phyloP scores from a whole-genome alignment of 1,284 basidiomycete species.

The Cystobasidium slooffiae region DNA sequence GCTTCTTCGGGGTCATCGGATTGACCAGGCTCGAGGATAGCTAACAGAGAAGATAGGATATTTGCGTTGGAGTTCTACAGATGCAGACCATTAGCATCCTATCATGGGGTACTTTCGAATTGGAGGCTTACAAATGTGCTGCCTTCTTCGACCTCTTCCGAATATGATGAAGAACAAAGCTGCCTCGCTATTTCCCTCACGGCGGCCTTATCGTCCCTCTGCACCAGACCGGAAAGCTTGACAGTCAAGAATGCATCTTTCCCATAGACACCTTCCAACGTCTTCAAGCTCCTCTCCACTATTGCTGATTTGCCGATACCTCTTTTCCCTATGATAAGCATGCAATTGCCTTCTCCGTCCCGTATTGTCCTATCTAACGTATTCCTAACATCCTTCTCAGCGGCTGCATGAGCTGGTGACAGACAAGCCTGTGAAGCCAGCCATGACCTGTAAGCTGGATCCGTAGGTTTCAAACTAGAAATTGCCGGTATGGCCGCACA shows the following conservation, averaged over 20 bases:
- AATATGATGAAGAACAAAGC: conserved; percentile 63
- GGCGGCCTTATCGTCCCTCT: conserved; percentile 83
- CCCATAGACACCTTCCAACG: conserved; percentile 45
- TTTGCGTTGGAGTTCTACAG: conserved; percentile 51
- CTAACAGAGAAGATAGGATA: conserved; percentile 50
- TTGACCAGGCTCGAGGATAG: conserved; percentile 49
- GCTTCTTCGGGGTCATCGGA: conserved; percentile 36
- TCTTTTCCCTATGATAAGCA: conserved; percentile 51
- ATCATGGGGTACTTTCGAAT: conserved; percentile 44
- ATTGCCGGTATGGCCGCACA: background rate
- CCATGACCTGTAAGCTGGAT: conserved; percentile 22
- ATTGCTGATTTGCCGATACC: conserved; percentile 53
- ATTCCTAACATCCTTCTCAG: conserved; percentile 45
- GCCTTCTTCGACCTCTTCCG: conserved; percentile 59
- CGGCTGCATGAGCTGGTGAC: conserved; percentile 20
- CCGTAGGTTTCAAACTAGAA: background rate
- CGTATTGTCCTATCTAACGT: conserved; percentile 49
- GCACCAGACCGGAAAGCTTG: conserved; percentile 80
- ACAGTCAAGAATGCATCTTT: conserved; percentile 67
- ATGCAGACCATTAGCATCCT: conserved; percentile 52
- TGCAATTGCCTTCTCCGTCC: conserved; percentile 52
- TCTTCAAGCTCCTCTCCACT: conserved; percentile 48
- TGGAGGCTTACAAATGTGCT: conserved; percentile 53
- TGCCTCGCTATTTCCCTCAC: conserved; percentile 90
- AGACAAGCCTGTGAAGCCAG: conserved; percentile 34